Conservation (phyloP, 306 rosid species). For the Lathyrus sativus region DNA sequence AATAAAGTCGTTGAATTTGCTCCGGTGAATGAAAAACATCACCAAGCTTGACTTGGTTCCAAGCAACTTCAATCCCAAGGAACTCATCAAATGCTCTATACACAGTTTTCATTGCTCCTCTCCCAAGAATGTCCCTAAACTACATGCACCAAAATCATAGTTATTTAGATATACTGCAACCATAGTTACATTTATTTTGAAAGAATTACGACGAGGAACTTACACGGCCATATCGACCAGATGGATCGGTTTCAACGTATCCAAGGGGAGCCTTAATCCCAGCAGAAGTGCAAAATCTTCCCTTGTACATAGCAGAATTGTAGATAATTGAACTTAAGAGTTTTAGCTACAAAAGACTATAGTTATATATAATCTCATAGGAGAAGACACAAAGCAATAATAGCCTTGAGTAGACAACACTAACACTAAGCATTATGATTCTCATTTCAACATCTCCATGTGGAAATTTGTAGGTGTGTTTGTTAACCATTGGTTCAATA, state of each 20-base stretch:
- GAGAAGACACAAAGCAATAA: conserved; percentile 57
- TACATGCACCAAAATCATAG: conserved; percentile 38
- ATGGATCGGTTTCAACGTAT: conserved; percentile 85
- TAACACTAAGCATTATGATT: conserved; percentile 50
- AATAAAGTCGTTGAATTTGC: conserved; percentile 72
- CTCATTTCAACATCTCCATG: conserved; percentile 55
- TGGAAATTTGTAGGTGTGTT: conserved; percentile 45
- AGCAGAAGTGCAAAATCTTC: conserved; percentile 42
- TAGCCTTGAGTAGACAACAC: conserved; percentile 70
- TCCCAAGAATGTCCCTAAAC: conserved; percentile 78
- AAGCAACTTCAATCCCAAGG: conserved; percentile 85
- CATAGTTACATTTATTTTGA: too few species aligned
- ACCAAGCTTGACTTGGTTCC: conserved; percentile 84
- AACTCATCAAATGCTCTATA: conserved; percentile 79
- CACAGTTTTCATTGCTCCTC: conserved; percentile 87
- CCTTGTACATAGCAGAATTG: conserved; percentile 44
- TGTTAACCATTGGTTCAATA: conserved; percentile 50
- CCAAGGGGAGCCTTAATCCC: conserved; percentile 47
- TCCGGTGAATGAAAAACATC: conserved; percentile 74
- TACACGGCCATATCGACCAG: conserved; percentile 89
- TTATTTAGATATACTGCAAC: background rate
- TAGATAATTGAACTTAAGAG: background rate
- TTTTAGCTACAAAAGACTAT: background rate
- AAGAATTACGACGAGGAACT: conserved; percentile 29
- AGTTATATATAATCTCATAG: conserved; percentile 33